Percentiles rank a stretch among this genome's conserved stretches.
These are phyloP conservation scores for Trichothecium sympodiale DNA, from an alignment of 2,329 filamentous ascomycete genomes.

Conservation along the genomic window DNA sequence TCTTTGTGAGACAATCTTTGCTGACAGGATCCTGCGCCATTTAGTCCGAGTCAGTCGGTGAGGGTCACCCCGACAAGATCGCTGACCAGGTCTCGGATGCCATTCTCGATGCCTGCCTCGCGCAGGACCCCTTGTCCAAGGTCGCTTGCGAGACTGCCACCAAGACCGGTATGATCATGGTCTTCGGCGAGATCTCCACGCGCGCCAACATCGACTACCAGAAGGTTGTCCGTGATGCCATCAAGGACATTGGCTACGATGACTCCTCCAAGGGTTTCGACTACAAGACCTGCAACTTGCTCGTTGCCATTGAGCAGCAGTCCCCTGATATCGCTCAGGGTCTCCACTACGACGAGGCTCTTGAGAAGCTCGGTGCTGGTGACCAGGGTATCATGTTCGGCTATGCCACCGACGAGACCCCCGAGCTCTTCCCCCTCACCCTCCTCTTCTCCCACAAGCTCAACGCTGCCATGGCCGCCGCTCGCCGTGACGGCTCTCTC, in stretches of 20 bases:
- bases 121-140: slow-evolving; percentile 93
- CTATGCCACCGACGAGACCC: slow-evolving; percentile 98
- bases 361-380: slow-evolving; percentile 96
- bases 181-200: slow-evolving; percentile 97
- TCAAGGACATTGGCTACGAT: slow-evolving; percentile 99
- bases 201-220: slow-evolving; percentile 96
- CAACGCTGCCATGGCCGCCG: slow-evolving; percentile 86
- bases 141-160: slow-evolving; percentile 98
- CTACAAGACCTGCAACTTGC: slow-evolving; percentile 99
- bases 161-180: slow-evolving; percentile 99
- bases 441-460: slow-evolving; percentile 93
- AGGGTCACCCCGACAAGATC: slow-evolving; percentile 94
- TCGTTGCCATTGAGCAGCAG: slow-evolving; percentile 98
- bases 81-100: slow-evolving; percentile 98
- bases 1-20: slow-evolving; percentile 3
- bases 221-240: slow-evolving; percentile 83
- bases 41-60: slow-evolving; percentile 76
- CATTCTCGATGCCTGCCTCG: slow-evolving; percentile 93
- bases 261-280: slow-evolving; percentile 96
- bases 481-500: slow-evolving; percentile 75
- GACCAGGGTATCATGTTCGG: slow-evolving; percentile 99
- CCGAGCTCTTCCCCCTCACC: slow-evolving; percentile 90
- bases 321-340: slow-evolving; percentile 98
- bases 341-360: slow-evolving; percentile 93
- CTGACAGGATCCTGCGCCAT: slow-evolving; percentile 10